Conservation (phyloP, 179 eudicot genomes). For the Carnegiea gigantea region DNA sequence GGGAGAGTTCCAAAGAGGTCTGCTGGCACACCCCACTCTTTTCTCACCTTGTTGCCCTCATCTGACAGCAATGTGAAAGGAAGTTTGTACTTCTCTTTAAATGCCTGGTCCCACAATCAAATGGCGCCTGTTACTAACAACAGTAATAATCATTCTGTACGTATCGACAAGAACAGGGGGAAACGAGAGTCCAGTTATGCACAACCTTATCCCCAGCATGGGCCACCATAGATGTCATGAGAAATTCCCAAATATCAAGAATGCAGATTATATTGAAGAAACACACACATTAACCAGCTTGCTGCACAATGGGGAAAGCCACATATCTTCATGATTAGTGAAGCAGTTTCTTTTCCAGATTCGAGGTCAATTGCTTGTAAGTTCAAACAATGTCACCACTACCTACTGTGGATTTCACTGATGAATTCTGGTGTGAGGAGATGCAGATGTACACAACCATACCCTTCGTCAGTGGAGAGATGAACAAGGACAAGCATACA, state of each 20-base stretch:
- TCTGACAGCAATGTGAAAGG: conserved; percentile 86
- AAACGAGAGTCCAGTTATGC: not conserved
- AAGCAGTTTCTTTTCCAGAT: not conserved
- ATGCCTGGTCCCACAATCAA: conserved; percentile 51
- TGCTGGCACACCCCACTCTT: conserved; percentile 91
- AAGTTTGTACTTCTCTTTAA: conserved; percentile 79
- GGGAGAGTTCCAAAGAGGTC: conserved; percentile 93
- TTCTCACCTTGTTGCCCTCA: conserved; percentile 85
- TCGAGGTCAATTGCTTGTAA: not conserved
- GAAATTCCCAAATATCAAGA: not conserved
- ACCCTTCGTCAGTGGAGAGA: not conserved
- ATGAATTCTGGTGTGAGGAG: not conserved
- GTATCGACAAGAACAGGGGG: not conserved
- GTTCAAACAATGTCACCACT: not conserved
- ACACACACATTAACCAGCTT: not conserved
- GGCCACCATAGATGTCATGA: not conserved
- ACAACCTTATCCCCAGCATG: not conserved
- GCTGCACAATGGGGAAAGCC: not conserved
- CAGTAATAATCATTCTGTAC: not conserved
- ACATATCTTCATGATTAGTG: not conserved
- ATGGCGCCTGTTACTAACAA: not conserved
- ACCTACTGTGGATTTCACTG: not conserved
- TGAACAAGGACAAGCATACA: not conserved
- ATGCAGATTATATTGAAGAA: not conserved
- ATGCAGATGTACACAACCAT: not conserved